Conservation (phyloP, 345 rosid species). For the Cardamine chenopodiifolia region DNA sequence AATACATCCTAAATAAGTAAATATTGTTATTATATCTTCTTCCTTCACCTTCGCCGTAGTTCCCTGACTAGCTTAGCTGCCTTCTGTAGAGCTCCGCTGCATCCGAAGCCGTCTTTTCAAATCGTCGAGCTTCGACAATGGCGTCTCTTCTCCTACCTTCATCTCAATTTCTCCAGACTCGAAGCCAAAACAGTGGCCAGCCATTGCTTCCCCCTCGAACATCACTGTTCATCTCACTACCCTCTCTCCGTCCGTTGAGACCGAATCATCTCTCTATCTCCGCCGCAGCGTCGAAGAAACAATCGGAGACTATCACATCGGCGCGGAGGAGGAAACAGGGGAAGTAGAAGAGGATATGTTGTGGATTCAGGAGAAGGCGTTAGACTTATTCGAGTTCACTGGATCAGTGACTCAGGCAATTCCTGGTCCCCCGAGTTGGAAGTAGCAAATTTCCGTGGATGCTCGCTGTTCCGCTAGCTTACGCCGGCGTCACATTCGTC, state of each 20-base stretch:
- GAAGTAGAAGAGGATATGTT: conserved; percentile 88
- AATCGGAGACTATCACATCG: conserved; percentile 6
- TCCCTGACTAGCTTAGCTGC: conserved; percentile 24
- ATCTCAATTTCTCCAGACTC: conserved; percentile 39
- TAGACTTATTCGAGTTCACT: conserved; percentile 89
- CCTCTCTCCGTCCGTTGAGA: conserved; percentile 25
- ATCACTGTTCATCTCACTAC: conserved; percentile 33
- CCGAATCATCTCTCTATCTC: conserved; percentile 23
- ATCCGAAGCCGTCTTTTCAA: conserved; percentile 18
- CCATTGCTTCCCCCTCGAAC: conserved; percentile 33
- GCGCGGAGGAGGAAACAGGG: conserved; percentile 49
- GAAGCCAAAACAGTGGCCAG: conserved; percentile 25
- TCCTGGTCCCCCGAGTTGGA: conserved; percentile 97
- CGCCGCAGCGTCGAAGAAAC: conserved; percentile 46
- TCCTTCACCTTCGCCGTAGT: conserved; percentile 4
- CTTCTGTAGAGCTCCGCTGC: conserved; percentile 39
- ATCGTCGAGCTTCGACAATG: conserved; percentile 40
- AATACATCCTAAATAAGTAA: background rate
- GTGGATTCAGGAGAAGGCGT: conserved; percentile 93
- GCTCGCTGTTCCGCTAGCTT: conserved; percentile 83
- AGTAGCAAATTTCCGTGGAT: conserved; percentile 90
- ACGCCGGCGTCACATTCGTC: conserved; percentile 69
- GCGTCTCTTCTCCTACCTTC: conserved; percentile 44
- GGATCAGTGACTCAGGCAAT: conserved; percentile 89
- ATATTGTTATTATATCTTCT: conserved; percentile 1